Evolutionary conservation across 176 grass and related monocot species (phyloP).

Genomic region (Carex scoparia): DNA sequence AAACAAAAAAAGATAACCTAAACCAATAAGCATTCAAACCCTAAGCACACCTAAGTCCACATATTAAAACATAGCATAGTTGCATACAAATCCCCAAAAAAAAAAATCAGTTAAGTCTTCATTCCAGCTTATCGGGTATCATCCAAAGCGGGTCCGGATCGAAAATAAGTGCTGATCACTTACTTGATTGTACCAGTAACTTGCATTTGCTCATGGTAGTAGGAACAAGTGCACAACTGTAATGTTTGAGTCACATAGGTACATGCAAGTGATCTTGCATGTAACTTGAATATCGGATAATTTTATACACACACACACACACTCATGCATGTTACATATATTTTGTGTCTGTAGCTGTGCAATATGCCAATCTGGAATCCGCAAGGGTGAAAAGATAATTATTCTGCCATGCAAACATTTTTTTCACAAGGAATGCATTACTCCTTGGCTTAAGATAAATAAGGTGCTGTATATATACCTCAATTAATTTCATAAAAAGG

Average conservation of each 20-base stretch:
- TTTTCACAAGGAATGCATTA: constrained; percentile 34
- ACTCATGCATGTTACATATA: neutral
- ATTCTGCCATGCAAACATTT: constrained; percentile 34
- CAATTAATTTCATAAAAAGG: neutral
- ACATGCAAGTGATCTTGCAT: neutral
- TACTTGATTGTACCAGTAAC: too few species aligned
- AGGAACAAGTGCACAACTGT: neutral
- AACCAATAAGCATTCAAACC: too few species aligned
- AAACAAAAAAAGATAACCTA: too few species aligned
- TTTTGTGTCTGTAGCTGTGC: constrained; percentile 31
- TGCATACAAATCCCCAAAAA: too few species aligned
- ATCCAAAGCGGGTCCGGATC: too few species aligned
- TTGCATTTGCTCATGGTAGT: neutral
- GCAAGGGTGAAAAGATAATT: constrained; percentile 14
- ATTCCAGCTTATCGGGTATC: too few species aligned
- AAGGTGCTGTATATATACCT: constrained; percentile 22
- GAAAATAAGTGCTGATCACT: too few species aligned
- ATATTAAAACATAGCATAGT: too few species aligned
- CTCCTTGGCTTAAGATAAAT: constrained; percentile 27
- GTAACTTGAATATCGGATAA: neutral
- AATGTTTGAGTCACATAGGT: too few species aligned
- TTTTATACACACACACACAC: neutral
- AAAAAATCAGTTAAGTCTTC: too few species aligned
- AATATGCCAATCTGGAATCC: constrained; percentile 29
- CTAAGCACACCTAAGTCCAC: too few species aligned